Evolutionary conservation across 2,329 filamentous ascomycete species (phyloP).

Genomic region (Epichloe sp.): DNA sequence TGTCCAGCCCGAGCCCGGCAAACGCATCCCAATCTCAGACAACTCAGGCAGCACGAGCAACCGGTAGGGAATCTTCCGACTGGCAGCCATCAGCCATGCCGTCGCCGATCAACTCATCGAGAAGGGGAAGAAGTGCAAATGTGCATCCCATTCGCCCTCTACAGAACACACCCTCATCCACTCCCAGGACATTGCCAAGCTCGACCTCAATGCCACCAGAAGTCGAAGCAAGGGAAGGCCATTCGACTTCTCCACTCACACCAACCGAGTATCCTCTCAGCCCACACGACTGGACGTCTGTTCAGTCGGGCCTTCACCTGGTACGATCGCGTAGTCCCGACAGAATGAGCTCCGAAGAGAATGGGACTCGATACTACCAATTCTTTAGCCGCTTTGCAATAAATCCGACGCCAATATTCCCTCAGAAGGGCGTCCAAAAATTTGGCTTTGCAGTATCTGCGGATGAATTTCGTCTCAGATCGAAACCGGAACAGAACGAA

Average conservation of each 20-base stretch:
- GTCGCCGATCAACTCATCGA: not conserved
- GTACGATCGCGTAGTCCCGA: constrained; percentile 34
- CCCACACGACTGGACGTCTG: constrained; percentile 27
- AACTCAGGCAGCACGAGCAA: not conserved
- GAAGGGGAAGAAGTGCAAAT: not conserved
- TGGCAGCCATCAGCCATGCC: not conserved
- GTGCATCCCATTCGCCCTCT: too few relatives aligned
- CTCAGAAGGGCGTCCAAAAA: constrained; percentile 25
- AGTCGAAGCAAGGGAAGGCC: constrained; percentile 1
- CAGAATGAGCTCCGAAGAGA: constrained; percentile 19
- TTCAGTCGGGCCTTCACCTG: constrained; percentile 33
- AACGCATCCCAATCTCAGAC: not conserved
- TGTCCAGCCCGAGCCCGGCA: not conserved
- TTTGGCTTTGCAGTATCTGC: constrained; percentile 34
- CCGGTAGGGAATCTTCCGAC: not conserved
- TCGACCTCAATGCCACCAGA: not conserved
- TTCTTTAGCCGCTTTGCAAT: constrained; percentile 39
- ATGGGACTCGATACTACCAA: constrained; percentile 38
- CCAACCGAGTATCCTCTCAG: constrained; percentile 27
- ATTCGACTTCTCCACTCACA: constrained; percentile 5
- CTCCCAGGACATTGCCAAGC: not conserved
- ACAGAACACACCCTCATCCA: not conserved
- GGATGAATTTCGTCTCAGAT: constrained; percentile 22
- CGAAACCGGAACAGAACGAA: constrained; percentile 10
- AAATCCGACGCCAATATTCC: constrained; percentile 27